Percentiles rank a stretch among this genome's conserved stretches.
Conservation (phyloP, 164 flowering plant species). For the Berberis vulgaris region DNA sequence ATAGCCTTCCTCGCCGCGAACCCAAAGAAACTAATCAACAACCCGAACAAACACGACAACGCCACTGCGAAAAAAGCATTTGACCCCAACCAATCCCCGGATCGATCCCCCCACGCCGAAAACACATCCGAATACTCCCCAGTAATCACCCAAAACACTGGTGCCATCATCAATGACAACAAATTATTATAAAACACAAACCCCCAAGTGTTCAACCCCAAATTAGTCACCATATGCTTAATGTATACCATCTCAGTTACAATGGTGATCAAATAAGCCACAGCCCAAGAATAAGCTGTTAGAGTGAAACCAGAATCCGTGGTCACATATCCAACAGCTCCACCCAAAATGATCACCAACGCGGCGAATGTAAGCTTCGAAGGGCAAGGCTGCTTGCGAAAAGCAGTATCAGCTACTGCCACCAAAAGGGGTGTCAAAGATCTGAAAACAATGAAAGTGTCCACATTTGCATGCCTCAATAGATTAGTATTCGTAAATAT, state of each 20-base stretch:
- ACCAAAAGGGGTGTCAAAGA: constrained; percentile 49
- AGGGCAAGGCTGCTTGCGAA: constrained; percentile 71
- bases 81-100: constrained; percentile 34
- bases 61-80: constrained; percentile 51
- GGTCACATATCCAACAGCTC: constrained; percentile 75
- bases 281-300: constrained; percentile 90
- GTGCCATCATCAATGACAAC: constrained; percentile 76
- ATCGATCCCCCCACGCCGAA: constrained; percentile 26
- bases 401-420: constrained; percentile 70
- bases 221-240: constrained; percentile 85
- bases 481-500: constrained; percentile 86
- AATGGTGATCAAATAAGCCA: constrained; percentile 71
- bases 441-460: constrained; percentile 66
- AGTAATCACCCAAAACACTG: constrained; percentile 61
- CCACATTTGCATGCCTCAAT: constrained; percentile 87
- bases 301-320: constrained; percentile 72
- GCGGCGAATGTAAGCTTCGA: constrained; percentile 62
- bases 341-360: constrained; percentile 56
- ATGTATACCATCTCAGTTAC: constrained; percentile 94
- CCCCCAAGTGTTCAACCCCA: constrained; percentile 92
- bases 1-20: constrained; percentile 84
- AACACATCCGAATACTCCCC: constrained; percentile 76
- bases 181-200: constrained; percentile 82
- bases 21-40: constrained; percentile 86
- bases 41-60: constrained; percentile 72